These are phyloP conservation scores for Blakeslea trispora DNA, from an alignment of 371 early-diverging fungal genomes.

Conservation along the genomic window DNA sequence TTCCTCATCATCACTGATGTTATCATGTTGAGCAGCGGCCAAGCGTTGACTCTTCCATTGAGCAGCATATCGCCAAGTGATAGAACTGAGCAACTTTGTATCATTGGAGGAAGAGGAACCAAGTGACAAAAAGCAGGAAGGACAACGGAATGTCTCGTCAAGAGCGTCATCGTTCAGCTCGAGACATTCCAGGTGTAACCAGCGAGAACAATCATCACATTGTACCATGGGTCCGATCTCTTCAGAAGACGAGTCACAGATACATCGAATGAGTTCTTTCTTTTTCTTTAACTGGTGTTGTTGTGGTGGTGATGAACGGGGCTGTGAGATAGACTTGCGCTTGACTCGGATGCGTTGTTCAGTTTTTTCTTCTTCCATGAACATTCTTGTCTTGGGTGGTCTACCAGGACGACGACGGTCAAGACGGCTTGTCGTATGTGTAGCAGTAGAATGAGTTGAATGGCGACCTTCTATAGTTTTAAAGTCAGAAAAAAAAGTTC, in stretches of 20 bases:
- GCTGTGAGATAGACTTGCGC: slow-evolving; percentile 9
- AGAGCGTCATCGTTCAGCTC: slow-evolving; percentile 44
- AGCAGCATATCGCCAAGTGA: slow-evolving; percentile 46
- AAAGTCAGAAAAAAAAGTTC: no score
- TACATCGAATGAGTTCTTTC: slow-evolving; percentile 34
- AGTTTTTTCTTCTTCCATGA: not conserved
- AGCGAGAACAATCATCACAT: slow-evolving; percentile 56
- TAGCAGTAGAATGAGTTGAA: no score
- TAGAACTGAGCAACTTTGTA: slow-evolving; percentile 18
- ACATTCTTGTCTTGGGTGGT: slow-evolving; percentile 18
- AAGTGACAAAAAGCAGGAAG: slow-evolving; percentile 35
- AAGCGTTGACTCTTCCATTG: slow-evolving; percentile 33
- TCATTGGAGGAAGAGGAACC: slow-evolving; percentile 13
- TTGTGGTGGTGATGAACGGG: not conserved
- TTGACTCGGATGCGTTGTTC: slow-evolving; percentile 6
- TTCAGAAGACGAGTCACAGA: slow-evolving; percentile 53
- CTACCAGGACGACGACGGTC: slow-evolving; percentile 26
- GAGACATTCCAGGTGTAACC: slow-evolving; percentile 61
- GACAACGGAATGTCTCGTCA: slow-evolving; percentile 54
- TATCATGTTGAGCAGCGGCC: slow-evolving; percentile 19
- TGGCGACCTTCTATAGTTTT: slow-evolving; percentile 3
- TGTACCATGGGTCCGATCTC: slow-evolving; percentile 59
- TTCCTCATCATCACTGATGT: slow-evolving; percentile 19
- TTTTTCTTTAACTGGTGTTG: slow-evolving; percentile 19
- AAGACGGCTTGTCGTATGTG: slow-evolving; percentile 11